phyloP scores from a whole-genome alignment of 257 asterid species.

The Solanum gandarillasii region DNA sequence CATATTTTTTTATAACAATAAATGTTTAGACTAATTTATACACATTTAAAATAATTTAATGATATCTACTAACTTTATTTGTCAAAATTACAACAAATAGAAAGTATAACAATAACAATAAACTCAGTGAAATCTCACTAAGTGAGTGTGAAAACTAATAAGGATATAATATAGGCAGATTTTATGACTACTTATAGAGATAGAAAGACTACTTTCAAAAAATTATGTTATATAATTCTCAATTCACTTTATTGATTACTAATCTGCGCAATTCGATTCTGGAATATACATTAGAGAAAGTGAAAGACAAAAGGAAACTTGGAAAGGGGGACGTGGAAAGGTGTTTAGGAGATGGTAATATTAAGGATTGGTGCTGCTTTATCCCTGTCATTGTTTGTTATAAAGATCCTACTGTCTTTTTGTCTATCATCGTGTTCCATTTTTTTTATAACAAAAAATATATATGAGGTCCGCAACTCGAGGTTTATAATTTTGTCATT shows the following conservation, averaged over 20 bases:
- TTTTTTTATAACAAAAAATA: background rate
- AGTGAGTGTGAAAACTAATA: no score
- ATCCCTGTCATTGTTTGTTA: background rate
- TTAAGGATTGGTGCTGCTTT: background rate
- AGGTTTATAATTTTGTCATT: background rate
- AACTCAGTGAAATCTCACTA: no score
- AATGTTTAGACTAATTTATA: no score
- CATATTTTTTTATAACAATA: background rate
- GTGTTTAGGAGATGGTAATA: background rate
- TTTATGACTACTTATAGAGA: rapidly evolving
- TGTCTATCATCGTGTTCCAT: background rate
- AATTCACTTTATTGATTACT: background rate
- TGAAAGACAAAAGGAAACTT: background rate
- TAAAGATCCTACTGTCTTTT: background rate
- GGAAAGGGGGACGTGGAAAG: background rate
- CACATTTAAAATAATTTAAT: no score
- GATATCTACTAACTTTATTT: background rate
- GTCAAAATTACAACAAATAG: background rate
- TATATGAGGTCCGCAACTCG: background rate
- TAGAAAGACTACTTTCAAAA: rapidly evolving
- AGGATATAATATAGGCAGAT: no score
- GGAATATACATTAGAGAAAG: background rate
- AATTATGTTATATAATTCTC: no score
- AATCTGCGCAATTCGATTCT: background rate
- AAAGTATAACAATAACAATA: background rate